Evolutionary conservation across 179 eudicot species (phyloP), one percentile per base, ranked within the genome.

Genomic region (Beta macrorhiza): DNA sequence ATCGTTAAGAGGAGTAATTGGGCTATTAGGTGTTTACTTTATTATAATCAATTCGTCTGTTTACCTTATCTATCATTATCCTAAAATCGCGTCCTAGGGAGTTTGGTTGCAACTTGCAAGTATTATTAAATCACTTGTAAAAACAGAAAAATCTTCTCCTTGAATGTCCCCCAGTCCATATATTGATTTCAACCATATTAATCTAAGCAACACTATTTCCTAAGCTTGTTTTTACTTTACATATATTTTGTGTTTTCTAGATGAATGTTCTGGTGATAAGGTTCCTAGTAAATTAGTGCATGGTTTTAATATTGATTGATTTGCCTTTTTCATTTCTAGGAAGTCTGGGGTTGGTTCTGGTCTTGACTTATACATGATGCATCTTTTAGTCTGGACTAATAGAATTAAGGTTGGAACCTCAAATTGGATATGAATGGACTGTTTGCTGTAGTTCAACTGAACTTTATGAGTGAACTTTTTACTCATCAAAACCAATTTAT

Each of bases 201-300:
- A 68, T 56, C 78, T 65, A 75, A 59, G 49, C 62, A 72, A 47
- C 78, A 65, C 78, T n/a, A 81, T 14, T 84, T 65, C 72, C 80
- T 37, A 80, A 52, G 79, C 57, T 79, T 79, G 65, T 69, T 19
- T 12, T 49, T 72, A 44, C 80, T 52, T n/a, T 67, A 78, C 42
- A 63, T 72, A 64, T 62, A 20, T 42, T 78, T 67, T 52, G 72
- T 63, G 80, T 32, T 76, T 83, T 76, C 83, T 37, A 72, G 74
- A 62, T 84, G 74, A 74, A 81, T 81, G 71, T 81, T 81, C 67
- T 58, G 58, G 37, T 53, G 78, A 49, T 20, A 80, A 64, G 56
- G 19, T 37, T 19, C 72, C 32, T 52, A 75, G 17, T 80, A 76
- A 37, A 55, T 70, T 15, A 68, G 5, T 59, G 25, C 32, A 49